Evolutionary conservation across 192 early-diverging fungal species (phyloP), one percentile per base, ranked within the genome.

Genomic region (Backusella circina): DNA sequence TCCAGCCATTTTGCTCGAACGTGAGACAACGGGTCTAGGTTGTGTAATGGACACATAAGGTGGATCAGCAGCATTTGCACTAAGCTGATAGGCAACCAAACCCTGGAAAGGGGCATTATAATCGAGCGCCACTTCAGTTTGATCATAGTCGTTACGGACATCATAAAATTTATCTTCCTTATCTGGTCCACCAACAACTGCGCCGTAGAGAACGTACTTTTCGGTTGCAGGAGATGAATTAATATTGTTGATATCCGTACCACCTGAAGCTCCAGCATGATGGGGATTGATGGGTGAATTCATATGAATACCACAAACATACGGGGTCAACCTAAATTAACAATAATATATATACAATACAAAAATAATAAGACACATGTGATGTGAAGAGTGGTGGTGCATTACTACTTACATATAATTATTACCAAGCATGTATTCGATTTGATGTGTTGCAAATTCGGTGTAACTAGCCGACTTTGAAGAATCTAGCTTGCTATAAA

Each of bases 241-340:
- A 13, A 86, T 80, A 21, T 86, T 83, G 23, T 31, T 57, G 7
- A 80, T 80, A 38, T 82, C 75, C 5, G 68, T 79, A 15, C 88
- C 88, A 15, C 89, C 89, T 5, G 87, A 83, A 1, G 89, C 88
- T 33, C 80, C 73, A 28, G 87, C 86, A 71, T 89, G 87, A 73
- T 89, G 88, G 41, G 87, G 86, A 37, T 89, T 88, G n/a, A 72
- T 15, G 10, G 87, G 88, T 16, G 88, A 87, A 51, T 90, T 90
- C 71, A 80, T 75, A 70, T 88, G 87, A 7, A 89, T 81, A 57
- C 89, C 89, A 44, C 85, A 80, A 31, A 89, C 77, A 81, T 89
- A 89, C 1, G 89, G 86, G 9, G 86, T 86, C 36, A 73, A 30
- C 78, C 78, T 79, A 75, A 74, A 30, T 71, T 71, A 50, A 70